Evolutionary conservation across 2,329 filamentous ascomycete genomes (phyloP).

Genomic region (Neonectria faginata): DNA sequence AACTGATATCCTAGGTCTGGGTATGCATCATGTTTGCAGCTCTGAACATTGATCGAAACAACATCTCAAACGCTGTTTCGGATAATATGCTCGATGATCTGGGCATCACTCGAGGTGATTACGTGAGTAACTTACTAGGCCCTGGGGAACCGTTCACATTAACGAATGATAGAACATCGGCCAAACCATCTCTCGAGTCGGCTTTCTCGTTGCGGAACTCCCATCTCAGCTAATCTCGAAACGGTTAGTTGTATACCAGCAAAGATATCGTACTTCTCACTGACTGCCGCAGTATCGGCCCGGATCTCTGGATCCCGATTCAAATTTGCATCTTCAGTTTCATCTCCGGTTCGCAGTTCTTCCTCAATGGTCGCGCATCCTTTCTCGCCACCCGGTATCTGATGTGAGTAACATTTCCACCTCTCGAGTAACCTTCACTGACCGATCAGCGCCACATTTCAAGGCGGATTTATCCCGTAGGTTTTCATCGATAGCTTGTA

Average conservation of each 20-base stretch:
- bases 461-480: slow-evolving; percentile 2
- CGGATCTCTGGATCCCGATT: slow-evolving; percentile 70
- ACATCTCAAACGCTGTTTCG: slow-evolving; percentile 59
- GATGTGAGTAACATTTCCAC: slow-evolving; percentile 8
- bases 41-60: slow-evolving; percentile 62
- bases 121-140: slow-evolving; percentile 25
- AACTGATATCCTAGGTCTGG: slow-evolving; percentile 42
- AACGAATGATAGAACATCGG: slow-evolving; percentile 45
- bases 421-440: neutral
- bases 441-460: neutral
- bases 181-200: slow-evolving; percentile 48
- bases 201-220: slow-evolving; percentile 54
- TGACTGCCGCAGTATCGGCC: slow-evolving; percentile 55
- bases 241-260: slow-evolving; percentile 48
- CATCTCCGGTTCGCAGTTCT: slow-evolving; percentile 50
- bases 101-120: slow-evolving; percentile 54
- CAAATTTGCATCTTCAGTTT: slow-evolving; percentile 56
- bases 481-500: neutral
- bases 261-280: neutral
- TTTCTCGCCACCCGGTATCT: slow-evolving; percentile 25
- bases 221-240: slow-evolving; percentile 71
- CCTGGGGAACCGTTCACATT: neutral
- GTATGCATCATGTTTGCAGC: slow-evolving; percentile 54
- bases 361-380: slow-evolving; percentile 12
- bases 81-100: slow-evolving; percentile 61